Evolutionary conservation across 2,329 filamentous ascomycete genomes (phyloP), one percentile per base, ranked within the genome.

Genomic region (Lasiodiplodia gonubiensis): DNA sequence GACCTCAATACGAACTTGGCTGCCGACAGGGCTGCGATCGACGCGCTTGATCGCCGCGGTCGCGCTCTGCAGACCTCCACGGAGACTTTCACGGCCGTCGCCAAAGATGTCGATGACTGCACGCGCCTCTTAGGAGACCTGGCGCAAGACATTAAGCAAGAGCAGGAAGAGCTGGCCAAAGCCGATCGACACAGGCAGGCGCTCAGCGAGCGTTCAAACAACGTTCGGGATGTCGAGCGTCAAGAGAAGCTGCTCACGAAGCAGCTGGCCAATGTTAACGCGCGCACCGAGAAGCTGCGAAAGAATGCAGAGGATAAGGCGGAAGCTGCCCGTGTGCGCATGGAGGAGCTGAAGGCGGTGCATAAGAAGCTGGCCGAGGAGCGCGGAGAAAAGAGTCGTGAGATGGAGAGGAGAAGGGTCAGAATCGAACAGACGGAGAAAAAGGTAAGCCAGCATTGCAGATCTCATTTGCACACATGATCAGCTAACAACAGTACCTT

Each of bases 351-450:
- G 67, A 86, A 92, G 66, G 88, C 86, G 4, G 86, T 93, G 55
- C 94, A 99, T 79, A 88, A 88, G 74, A 89, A 89, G 76, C 83
- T 98, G 69, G 91, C 90, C 0, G 91, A 94, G 75, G 94, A 99
- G 83, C 86, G 94, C 70, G 87, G 87, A 1, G 92, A 95, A 66
- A 96, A 97, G 81, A 90, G 90, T 39, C 90, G 92, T 68, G 94
- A 98, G 75, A 96, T 98, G 82, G 95, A 99, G 83, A 89, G 91
- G 76, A 86, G 94, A 73, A 88, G 92, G 72, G 92, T 97, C n/a
- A 86, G 94, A 69, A 98, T 99, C 70, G 95, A 99, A 81, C 93
- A 97, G 83, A 97, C 93, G 10, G 94, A 98, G 86, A 98, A 98
- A 83, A 98, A 98, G 92, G 93, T 93, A 83, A 73, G 83, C 42